phyloP scores from a whole-genome alignment of 192 early-diverging fungal genomes.

The Spizellomyces punctatus region DNA sequence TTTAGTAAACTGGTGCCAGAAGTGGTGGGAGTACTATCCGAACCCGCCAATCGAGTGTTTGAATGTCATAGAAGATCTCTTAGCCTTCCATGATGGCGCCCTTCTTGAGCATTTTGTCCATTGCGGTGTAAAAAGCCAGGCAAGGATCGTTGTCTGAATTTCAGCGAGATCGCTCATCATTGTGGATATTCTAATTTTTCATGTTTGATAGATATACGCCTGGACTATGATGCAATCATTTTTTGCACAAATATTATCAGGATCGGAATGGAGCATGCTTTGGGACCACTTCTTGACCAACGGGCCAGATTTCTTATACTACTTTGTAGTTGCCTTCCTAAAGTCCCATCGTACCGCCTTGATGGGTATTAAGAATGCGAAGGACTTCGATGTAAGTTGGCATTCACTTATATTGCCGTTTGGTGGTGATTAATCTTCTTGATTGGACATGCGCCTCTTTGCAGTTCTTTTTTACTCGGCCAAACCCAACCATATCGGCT shows the following conservation, averaged over 20 bases:
- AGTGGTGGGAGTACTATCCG: constrained; percentile 72
- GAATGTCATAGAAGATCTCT: constrained; percentile 52
- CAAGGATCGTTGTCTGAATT: constrained; percentile 7
- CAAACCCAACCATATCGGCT: constrained; percentile 35
- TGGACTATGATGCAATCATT: constrained; percentile 53
- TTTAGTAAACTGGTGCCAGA: constrained; percentile 66
- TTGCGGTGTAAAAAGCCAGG: constrained; percentile 52
- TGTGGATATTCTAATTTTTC: background rate
- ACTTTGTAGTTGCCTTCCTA: constrained; percentile 52
- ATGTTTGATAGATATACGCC: constrained; percentile 45
- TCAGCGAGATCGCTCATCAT: background rate
- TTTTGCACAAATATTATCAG: constrained; percentile 51
- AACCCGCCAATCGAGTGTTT: constrained; percentile 63
- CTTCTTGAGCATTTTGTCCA: constrained; percentile 51
- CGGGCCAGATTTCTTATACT: constrained; percentile 49
- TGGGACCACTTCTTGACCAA: constrained; percentile 63
- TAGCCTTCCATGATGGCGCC: constrained; percentile 52
- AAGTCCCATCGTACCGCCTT: constrained; percentile 35
- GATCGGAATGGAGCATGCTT: constrained; percentile 52
- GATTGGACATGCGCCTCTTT: too few species aligned
- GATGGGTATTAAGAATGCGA: constrained; percentile 31
- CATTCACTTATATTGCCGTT: background rate
- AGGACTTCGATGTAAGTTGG: constrained; percentile 47
- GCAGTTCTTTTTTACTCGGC: constrained; percentile 49
- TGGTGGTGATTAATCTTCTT: background rate